A percentile compares a stretch with the other conserved stretches of the same genome.
These are phyloP conservation scores for Nicotiana noctiflora DNA, from an alignment of 257 asterid species.

Conservation along the genomic window DNA sequence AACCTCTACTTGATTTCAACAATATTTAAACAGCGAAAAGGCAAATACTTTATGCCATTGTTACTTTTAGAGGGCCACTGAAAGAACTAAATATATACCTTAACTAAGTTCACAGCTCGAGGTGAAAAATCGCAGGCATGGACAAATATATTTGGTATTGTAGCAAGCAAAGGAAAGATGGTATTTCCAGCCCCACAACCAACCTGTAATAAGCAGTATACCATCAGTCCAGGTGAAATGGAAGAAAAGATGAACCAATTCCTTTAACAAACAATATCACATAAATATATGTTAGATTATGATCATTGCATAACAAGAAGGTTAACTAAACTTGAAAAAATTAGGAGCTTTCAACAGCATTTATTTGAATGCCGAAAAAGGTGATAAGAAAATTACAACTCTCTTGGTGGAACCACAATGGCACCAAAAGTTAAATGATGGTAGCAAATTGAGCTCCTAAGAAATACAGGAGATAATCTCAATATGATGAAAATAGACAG, in stretches of 20 bases:
- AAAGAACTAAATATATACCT: slow-evolving; percentile 40
- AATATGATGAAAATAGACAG: not conserved
- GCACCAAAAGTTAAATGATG: not conserved
- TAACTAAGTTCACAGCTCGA: slow-evolving; percentile 85
- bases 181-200: slow-evolving; percentile 99
- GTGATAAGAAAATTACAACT: not conserved
- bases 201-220: slow-evolving; percentile 43
- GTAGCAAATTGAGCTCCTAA: not conserved
- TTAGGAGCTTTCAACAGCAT: not conserved
- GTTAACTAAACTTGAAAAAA: not conserved
- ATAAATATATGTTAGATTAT: not conserved
- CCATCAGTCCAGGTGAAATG: not conserved
- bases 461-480: not conserved
- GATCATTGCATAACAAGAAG: not conserved
- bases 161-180: slow-evolving; percentile 71
- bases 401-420: not conserved
- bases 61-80: not conserved
- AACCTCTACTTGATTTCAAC: not conserved
- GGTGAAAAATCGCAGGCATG: slow-evolving; percentile 98
- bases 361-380: not conserved
- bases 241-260: not conserved
- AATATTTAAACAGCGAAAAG: not conserved
- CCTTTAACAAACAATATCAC: not conserved
- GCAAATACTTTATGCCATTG: not conserved
- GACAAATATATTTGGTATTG: slow-evolving; percentile 54